phyloP scores from a whole-genome alignment of 768 basidiomycete species.

The Psilocybe subaeruginosa region DNA sequence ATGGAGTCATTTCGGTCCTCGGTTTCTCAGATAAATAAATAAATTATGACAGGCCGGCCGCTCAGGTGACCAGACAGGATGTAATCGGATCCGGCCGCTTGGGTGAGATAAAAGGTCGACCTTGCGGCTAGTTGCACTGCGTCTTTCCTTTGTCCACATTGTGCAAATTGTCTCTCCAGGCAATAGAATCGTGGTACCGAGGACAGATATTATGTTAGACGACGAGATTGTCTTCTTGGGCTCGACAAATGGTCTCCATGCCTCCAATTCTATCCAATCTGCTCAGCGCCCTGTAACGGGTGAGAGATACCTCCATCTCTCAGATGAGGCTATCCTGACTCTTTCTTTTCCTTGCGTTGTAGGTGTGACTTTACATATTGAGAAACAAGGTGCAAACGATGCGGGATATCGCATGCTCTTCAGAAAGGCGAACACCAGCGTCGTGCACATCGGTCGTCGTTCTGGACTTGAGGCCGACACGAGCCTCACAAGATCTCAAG shows the following conservation, averaged over 20 bases:
- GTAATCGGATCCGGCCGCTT: slow-evolving; percentile 21
- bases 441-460: slow-evolving; percentile 70
- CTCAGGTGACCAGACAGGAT: slow-evolving; percentile 3
- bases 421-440: slow-evolving; percentile 48
- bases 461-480: slow-evolving; percentile 48
- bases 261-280: slow-evolving; percentile 18
- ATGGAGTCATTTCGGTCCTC: slow-evolving; percentile 4
- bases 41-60: neutral
- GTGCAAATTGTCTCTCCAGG: slow-evolving; percentile 5
- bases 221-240: slow-evolving; percentile 69
- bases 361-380: slow-evolving; percentile 67
- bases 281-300: slow-evolving; percentile 41
- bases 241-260: slow-evolving; percentile 30
- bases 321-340: slow-evolving; percentile 14
- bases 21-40: neutral
- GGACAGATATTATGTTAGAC: slow-evolving; percentile 35
- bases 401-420: slow-evolving; percentile 52
- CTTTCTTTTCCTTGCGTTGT: slow-evolving; percentile 21
- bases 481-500: slow-evolving; percentile 33
- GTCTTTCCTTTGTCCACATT: slow-evolving; percentile 21
- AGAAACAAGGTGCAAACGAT: slow-evolving; percentile 48
- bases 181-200: slow-evolving; percentile 1
- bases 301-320: slow-evolving; percentile 31
- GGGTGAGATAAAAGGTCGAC: slow-evolving; percentile 18
- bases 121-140: slow-evolving; percentile 14